A percentile compares a stretch with the other conserved stretches of the same genome.
phyloP scores from a whole-genome alignment of 2,329 filamentous ascomycete genomes.

The Epichloe festucae region DNA sequence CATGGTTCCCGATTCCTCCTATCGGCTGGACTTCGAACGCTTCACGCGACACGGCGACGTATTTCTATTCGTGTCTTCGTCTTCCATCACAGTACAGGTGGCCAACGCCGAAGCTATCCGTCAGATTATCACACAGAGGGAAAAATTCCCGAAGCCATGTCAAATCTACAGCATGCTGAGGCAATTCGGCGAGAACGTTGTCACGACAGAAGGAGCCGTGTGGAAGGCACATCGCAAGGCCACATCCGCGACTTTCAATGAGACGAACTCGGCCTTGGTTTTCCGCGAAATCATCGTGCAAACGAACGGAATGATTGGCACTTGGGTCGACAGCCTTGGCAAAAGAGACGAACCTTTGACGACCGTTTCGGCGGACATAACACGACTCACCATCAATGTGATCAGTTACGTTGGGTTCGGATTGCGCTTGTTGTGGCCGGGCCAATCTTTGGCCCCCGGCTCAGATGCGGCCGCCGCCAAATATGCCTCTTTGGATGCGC shows the following conservation, averaged over 20 bases:
- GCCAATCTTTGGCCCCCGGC: constrained; percentile 36
- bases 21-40: constrained; percentile 38
- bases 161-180: constrained; percentile 23
- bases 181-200: constrained; percentile 55
- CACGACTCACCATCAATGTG: constrained; percentile 44
- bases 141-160: constrained; percentile 47
- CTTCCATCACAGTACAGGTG: constrained; percentile 38
- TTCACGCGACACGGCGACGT: constrained; percentile 49
- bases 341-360: constrained; percentile 30
- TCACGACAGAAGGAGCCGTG: constrained; percentile 53
- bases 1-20: constrained; percentile 47
- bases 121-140: constrained; percentile 52
- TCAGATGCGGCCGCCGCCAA: constrained; percentile 33
- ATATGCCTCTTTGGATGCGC: constrained; percentile 32
- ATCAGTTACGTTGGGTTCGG: constrained; percentile 61
- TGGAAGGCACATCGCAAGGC: constrained; percentile 66
- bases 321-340: constrained; percentile 34
- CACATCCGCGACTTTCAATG: constrained; percentile 60
- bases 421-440: constrained; percentile 46
- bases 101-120: constrained; percentile 52
- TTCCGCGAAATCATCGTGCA: constrained; percentile 51
- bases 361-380: constrained; percentile 50
- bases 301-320: constrained; percentile 44
- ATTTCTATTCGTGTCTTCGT: constrained; percentile 51
- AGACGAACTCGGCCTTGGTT: constrained; percentile 58